phyloP scores from a whole-genome alignment of 169 alveolate species.

The Plasmodium gallinaceum region DNA sequence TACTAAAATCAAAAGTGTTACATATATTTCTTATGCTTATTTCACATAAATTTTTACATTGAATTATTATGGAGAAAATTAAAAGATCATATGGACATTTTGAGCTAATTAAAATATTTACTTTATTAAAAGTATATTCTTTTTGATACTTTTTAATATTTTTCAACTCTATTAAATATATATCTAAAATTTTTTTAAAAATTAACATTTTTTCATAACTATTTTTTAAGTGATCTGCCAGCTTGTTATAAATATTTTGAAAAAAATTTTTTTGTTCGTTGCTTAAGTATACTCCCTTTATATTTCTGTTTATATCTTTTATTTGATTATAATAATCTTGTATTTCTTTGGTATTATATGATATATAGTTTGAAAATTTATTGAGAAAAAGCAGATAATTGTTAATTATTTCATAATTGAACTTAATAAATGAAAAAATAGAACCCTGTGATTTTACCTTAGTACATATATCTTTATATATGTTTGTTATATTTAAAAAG shows the following conservation, averaged over 20 bases:
- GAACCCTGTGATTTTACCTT: conserved; percentile 38
- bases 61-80: conserved; percentile 34
- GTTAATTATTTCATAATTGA: conserved; percentile 24
- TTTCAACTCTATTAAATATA: conserved; percentile 62
- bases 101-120: conserved; percentile 17
- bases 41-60: conserved; percentile 45
- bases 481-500: conserved; percentile 39
- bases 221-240: conserved; percentile 15
- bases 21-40: conserved; percentile 46
- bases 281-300: neutral
- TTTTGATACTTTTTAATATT: conserved; percentile 48
- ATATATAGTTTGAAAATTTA: conserved; percentile 33
- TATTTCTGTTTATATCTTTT: conserved; percentile 25
- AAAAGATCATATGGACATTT: conserved; percentile 66
- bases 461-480: conserved; percentile 25
- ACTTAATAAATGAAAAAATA: conserved; percentile 20
- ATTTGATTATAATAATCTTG: conserved; percentile 27
- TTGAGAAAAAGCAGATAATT: conserved; percentile 41
- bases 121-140: conserved; percentile 26
- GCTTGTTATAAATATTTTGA: conserved; percentile 4
- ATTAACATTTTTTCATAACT: conserved; percentile 34
- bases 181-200: conserved; percentile 48
- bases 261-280: conserved; percentile 10
- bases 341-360: conserved; percentile 32
- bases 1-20: conserved; percentile 21